Conservation (phyloP, 2,329 filamentous ascomycete species). For the Epichloe scottii region DNA sequence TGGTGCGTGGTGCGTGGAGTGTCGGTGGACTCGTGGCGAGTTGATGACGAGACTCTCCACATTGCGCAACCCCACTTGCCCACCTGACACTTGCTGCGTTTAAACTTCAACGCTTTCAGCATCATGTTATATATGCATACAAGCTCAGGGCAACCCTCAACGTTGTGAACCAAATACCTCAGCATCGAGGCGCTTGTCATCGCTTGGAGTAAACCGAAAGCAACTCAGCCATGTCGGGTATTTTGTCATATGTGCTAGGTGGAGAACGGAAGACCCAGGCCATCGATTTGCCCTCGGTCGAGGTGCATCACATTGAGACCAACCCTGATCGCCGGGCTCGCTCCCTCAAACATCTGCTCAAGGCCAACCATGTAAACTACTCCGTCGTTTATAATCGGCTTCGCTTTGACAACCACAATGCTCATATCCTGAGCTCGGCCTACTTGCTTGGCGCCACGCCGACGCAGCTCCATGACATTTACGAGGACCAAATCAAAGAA, state of each 20-base stretch:
- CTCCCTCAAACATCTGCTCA: constrained; percentile 79
- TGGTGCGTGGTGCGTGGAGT: not conserved
- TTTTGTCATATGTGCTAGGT: constrained; percentile 22
- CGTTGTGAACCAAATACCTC: not conserved
- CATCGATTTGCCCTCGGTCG: constrained; percentile 52
- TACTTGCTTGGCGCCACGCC: constrained; percentile 71
- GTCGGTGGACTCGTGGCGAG: too few relatives aligned
- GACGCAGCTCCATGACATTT: constrained; percentile 65
- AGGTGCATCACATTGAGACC: constrained; percentile 70
- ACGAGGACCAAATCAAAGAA: constrained; percentile 59
- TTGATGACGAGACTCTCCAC: not conserved
- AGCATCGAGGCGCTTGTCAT: not conserved
- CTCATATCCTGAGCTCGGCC: constrained; percentile 72
- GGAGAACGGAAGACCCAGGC: constrained; percentile 17
- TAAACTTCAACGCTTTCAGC: not conserved
- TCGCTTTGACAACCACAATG: constrained; percentile 69
- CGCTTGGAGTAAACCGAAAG: not conserved
- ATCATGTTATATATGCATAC: constrained; percentile 1
- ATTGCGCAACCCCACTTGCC: not conserved
- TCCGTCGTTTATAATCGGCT: constrained; percentile 67
- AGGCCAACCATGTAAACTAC: constrained; percentile 84
- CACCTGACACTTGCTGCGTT: not conserved
- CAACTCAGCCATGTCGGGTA: constrained; percentile 17
- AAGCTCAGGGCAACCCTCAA: not conserved
- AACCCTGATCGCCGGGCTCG: constrained; percentile 65